Base-by-base conservation (phyloP, 192 early-diverging fungal genomes). In the Podila epicladia region DNA sequence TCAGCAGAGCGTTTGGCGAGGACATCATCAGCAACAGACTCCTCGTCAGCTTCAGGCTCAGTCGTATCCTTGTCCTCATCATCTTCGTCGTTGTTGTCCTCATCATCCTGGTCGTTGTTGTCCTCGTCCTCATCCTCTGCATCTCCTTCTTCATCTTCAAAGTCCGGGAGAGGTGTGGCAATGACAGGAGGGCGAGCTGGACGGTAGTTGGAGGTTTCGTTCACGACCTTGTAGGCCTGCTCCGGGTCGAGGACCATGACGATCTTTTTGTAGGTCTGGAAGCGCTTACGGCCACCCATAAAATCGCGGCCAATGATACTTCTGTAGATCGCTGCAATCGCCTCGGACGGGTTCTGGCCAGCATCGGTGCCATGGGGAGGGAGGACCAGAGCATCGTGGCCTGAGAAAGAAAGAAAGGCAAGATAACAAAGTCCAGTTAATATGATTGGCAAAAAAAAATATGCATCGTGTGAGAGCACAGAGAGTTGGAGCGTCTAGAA, bases 231-330 rank as follows among this genome's bases (percentile, higher is more conserved):
- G 49, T 69, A 22, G 4, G 77, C 77, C 15, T 80, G 62, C 62
- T 80, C 77, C 20, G 77, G 77, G 58, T 80, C 70, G 1, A 80
- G 67, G 26, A 80, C 76, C 76, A 79, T 72, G 61, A 79, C 65
- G 72, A 79, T 79, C 65, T 79, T 79, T 33, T 79, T 79, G 32
- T 79, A 79, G 1, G 76, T 79, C 41, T 79, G 76, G 45, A 79
- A 79, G 19, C 76, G 76, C 65, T 79, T 79, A n/a, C 76, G 64
- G 9, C 76, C 76, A 13, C 76, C 76, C 76, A 79, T 79, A 35
- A 79, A 79, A 22, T 79, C 76, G 9, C 76, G 64, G 7, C 76
- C 76, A 51, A 79, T 79, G 32, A 79, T 68, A 45, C 70, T 72
- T 12, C 76, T 45, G 53, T 79, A 79, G n/a, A 79, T 79, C 13